These are phyloP conservation scores for Ailanthus altissimus DNA, from an alignment of 345 rosid genomes.

Conservation along the genomic window DNA sequence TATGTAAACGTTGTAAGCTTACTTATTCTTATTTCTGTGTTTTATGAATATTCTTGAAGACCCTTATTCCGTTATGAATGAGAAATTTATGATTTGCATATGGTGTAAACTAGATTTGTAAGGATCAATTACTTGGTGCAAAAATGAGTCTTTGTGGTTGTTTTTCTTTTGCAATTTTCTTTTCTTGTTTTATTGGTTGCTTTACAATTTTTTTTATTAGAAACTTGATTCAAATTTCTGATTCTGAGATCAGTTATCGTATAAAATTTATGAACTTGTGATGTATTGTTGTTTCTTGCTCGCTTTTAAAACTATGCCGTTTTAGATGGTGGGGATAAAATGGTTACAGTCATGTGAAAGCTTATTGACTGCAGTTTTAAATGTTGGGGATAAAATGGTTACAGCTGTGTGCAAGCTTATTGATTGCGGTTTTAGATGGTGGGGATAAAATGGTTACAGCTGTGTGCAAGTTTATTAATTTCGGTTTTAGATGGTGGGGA, in stretches of 20 bases:
- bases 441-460: not conserved
- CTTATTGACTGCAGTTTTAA: not conserved
- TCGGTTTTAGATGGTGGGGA: not conserved
- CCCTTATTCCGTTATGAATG: too few species aligned
- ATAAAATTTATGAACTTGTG: not conserved
- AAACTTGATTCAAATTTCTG: not conserved
- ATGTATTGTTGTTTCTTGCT: not conserved
- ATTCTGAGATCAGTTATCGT: not conserved
- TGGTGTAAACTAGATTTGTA: not conserved
- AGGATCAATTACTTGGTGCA: not conserved
- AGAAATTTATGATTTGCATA: not conserved
- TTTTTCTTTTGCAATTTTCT: not conserved
- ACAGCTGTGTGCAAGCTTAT: too few species aligned
- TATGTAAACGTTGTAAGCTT: too few species aligned
- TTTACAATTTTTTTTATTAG: not conserved
- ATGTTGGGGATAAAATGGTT: not conserved
- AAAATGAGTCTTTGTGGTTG: too few species aligned
- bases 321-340: not conserved
- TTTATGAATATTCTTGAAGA: too few species aligned
- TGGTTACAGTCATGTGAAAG: too few species aligned
- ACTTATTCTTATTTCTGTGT: too few species aligned
- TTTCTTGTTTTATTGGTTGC: not conserved
- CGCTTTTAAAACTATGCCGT: not conserved
- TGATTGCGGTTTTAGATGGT: not conserved
- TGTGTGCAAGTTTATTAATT: too few species aligned